These are phyloP conservation scores for Pseudogymnoascus sp. DNA, from an alignment of 2,329 filamentous ascomycete species.

Conservation along the genomic window DNA sequence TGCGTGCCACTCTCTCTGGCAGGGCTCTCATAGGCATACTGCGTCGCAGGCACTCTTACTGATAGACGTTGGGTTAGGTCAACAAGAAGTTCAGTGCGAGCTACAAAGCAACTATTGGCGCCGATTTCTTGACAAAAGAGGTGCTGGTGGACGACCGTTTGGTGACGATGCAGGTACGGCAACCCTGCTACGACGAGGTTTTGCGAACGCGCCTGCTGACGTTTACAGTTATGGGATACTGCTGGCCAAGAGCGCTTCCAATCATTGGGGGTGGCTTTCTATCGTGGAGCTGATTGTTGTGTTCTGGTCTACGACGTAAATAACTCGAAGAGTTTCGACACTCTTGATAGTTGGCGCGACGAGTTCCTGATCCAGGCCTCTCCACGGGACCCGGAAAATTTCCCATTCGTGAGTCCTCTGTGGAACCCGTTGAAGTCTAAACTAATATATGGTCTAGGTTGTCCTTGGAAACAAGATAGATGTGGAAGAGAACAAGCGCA, in stretches of 20 bases:
- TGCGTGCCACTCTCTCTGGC: conserved; percentile 42
- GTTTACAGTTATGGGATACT: conserved; percentile 83
- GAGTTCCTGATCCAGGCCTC: conserved; percentile 97
- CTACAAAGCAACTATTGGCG: conserved; percentile 98
- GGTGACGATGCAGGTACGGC: conserved; percentile 88
- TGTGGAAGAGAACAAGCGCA: conserved; percentile 93
- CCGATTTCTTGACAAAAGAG: conserved; percentile 97
- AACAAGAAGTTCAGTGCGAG: conserved; percentile 99
- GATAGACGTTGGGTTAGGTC: conserved; percentile 53
- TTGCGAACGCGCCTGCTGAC: conserved; percentile 14
- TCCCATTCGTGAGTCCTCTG: conserved; percentile 80
- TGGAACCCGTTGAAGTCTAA: conserved; percentile 5
- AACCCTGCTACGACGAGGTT: neutral
- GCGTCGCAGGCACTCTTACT: neutral
- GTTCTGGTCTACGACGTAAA: conserved; percentile 98
- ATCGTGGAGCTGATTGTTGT: conserved; percentile 94
- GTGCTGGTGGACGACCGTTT: conserved; percentile 94
- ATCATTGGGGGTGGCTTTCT: conserved; percentile 94
- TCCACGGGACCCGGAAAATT: conserved; percentile 91
- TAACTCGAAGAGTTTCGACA: conserved; percentile 98
- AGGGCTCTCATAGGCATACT: neutral
- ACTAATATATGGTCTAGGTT: conserved; percentile 46
- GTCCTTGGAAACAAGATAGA: conserved; percentile 99
- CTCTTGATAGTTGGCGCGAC: conserved; percentile 95
- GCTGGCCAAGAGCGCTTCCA: conserved; percentile 97